Percentiles rank a stretch among this genome's conserved stretches.
phyloP scores from a whole-genome alignment of 148 eudicot species.

The Cornus controversa region DNA sequence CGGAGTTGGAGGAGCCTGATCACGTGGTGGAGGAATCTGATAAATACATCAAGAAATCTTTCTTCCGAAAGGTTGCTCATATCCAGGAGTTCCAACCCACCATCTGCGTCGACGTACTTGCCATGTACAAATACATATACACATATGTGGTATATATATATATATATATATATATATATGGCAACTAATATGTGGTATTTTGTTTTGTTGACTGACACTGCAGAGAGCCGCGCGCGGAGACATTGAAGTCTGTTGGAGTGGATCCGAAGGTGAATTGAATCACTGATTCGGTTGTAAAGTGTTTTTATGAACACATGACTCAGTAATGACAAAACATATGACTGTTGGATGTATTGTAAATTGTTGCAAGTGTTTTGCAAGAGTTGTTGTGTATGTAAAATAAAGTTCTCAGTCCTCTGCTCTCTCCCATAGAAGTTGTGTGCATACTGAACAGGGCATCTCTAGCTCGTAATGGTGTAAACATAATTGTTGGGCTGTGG shows the following conservation, averaged over 20 bases:
- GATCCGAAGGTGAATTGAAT: slow-evolving; percentile 16
- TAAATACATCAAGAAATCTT: slow-evolving; percentile 54
- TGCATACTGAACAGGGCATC: no score
- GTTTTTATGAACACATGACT: no score
- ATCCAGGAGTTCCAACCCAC: slow-evolving; percentile 34
- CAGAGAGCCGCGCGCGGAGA: slow-evolving; percentile 26
- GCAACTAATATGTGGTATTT: neutral
- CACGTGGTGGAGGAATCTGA: slow-evolving; percentile 39
- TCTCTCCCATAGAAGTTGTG: no score
- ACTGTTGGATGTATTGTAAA: no score
- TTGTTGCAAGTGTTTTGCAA: no score
- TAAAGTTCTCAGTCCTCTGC: no score
- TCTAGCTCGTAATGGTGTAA: no score
- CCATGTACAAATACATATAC: slow-evolving; percentile 14
- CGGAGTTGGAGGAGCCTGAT: slow-evolving; percentile 79
- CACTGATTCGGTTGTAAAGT: no score
- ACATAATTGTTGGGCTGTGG: no score
- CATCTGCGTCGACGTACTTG: slow-evolving; percentile 26
- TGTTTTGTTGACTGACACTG: neutral
- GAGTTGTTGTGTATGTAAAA: no score
- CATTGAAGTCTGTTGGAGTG: slow-evolving; percentile 41
- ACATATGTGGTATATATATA: neutral
- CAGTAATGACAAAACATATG: no score
- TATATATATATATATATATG: neutral
- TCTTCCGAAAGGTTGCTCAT: slow-evolving; percentile 64